Evolutionary conservation across 164 flowering plant species (phyloP).

Genomic region (Echeveria elegans): DNA sequence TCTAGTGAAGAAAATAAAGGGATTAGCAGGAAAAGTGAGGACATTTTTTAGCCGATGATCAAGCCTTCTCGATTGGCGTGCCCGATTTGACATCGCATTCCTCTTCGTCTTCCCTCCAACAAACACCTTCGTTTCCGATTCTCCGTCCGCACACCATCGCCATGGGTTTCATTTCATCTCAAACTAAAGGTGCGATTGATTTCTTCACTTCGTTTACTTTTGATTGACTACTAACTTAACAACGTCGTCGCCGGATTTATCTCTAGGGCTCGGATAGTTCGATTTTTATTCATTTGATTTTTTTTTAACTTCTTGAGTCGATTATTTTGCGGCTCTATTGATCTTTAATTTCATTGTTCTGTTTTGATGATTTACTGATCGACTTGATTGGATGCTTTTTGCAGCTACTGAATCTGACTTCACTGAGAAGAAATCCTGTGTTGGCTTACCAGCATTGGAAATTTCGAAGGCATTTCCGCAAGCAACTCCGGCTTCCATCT

Average conservation of each 20-base stretch:
- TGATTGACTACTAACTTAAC: background rate
- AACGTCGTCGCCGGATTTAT: too few species aligned
- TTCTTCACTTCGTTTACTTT: background rate
- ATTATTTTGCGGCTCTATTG: too few species aligned
- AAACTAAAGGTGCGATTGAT: background rate
- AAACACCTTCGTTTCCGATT: background rate
- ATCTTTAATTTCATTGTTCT: background rate
- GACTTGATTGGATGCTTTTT: background rate
- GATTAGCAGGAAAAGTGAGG: too few species aligned
- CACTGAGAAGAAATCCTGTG: slow-evolving; percentile 28
- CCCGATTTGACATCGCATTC: too few species aligned
- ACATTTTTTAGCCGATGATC: too few species aligned
- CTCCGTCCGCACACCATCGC: background rate
- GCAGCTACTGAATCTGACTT: slow-evolving; percentile 9
- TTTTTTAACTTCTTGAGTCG: too few species aligned
- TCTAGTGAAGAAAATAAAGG: too few species aligned
- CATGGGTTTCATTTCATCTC: background rate
- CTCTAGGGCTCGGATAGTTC: background rate
- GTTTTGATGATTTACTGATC: background rate
- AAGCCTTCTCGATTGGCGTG: too few species aligned
- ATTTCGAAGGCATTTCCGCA: slow-evolving; percentile 81
- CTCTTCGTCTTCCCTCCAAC: too few species aligned
- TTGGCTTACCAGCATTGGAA: slow-evolving; percentile 60
- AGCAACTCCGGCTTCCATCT: slow-evolving; percentile 78
- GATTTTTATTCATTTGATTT: too few species aligned